Base-by-base conservation (phyloP, 345 rosid genomes). In the Syzygium grande region DNA sequence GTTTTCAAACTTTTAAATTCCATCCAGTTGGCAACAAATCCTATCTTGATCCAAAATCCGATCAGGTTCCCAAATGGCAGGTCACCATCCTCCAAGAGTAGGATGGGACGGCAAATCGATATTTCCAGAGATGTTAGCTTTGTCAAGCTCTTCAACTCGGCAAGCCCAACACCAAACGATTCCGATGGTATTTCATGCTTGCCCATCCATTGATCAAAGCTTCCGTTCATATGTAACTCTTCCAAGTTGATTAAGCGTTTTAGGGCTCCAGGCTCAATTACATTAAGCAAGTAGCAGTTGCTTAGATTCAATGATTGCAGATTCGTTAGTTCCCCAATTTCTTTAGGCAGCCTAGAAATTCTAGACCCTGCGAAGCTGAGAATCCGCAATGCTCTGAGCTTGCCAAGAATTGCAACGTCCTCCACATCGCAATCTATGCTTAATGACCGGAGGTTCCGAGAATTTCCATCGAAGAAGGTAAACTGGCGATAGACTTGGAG, bases 201-300 rank as follows among this genome's bases (percentile, higher is more conserved):
- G 2, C 7, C 11, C 4, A 29, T 43, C 87, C 87, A 73, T 29
- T 1, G 1, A 68, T 19, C 19, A 52, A 86, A 73, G 52, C 19
- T 15, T 11, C 3, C 1, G 1, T 2, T 11, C 52, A 86, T 23
- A 23, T 17, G 11, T 11, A 86, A 83, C 7, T 86, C 87, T 68
- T 86, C 87, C 29, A 86, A 56, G 14, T 52, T 51, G 15, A 3
- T 2, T 10, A 86, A 34, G 4, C 84, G 3, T n/a, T 65, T 12
- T 2, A 86, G 11, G 52, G 16, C 80, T 11, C 58, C 58, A 0
- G 34, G 34, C 16, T 34, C 84, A 1, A 86, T 86, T n/a, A 2
- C 25, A 5, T 6, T 1, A 15, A 86, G 58, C 0, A 0, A 0
- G 1, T 10, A 0, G 51, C 84, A 86, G 0, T 8, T 0, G 30